phyloP scores from a whole-genome alignment of 163 green algal species.

The Prototheca cutis region DNA sequence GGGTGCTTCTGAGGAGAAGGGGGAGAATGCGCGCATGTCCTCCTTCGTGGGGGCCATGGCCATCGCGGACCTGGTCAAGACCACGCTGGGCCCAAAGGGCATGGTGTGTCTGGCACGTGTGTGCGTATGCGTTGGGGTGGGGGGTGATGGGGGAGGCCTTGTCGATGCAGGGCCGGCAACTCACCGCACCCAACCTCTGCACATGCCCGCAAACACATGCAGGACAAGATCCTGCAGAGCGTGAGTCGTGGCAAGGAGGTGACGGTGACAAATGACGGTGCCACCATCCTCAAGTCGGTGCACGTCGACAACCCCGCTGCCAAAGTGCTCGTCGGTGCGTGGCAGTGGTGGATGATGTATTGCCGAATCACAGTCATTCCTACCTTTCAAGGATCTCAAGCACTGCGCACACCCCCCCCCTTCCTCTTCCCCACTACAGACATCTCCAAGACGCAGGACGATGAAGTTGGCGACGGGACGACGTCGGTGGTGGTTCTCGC shows the following conservation, averaged over 20 bases:
- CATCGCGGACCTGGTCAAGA: constrained; percentile 97
- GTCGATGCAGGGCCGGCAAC: not conserved
- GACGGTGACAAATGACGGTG: constrained; percentile 97
- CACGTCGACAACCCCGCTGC: constrained; percentile 98
- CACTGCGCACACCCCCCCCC: no score
- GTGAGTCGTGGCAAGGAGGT: constrained; percentile 71
- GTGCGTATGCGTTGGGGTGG: not conserved
- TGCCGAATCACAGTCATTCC: no score
- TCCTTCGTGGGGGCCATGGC: constrained; percentile 96
- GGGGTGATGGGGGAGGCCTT: not conserved
- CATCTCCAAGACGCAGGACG: constrained; percentile 94
- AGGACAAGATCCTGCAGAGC: constrained; percentile 99
- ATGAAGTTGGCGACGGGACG: constrained; percentile 97
- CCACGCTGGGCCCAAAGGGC: constrained; percentile 94
- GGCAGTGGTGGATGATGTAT: not conserved
- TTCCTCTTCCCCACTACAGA: no score
- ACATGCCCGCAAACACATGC: constrained; percentile 1
- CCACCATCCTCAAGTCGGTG: constrained; percentile 96
- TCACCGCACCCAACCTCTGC: not conserved
- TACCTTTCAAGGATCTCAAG: no score
- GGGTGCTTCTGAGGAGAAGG: constrained; percentile 77
- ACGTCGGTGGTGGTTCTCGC: constrained; percentile 96
- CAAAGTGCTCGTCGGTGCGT: constrained; percentile 84
- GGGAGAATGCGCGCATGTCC: constrained; percentile 82
- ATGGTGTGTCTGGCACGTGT: constrained; percentile 74